Conservation (phyloP, 1,284 basidiomycete genomes). For the Trametes versicolor region DNA sequence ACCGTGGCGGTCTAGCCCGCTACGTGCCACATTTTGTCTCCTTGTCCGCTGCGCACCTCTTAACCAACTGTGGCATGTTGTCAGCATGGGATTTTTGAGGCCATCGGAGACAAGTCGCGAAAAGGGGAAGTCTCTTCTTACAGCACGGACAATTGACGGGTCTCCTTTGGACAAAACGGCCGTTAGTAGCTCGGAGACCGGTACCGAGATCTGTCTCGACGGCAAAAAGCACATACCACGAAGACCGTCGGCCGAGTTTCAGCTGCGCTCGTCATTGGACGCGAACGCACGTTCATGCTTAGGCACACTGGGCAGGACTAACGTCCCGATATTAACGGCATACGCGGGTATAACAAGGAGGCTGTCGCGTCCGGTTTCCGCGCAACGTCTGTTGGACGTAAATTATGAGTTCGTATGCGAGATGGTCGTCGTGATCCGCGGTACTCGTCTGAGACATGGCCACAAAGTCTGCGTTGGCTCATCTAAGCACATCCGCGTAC, state of each 20-base stretch:
- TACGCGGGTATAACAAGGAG: too few relatives aligned
- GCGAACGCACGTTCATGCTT: too few relatives aligned
- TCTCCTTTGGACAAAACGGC: neutral
- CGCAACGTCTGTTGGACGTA: neutral
- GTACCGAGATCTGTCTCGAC: neutral
- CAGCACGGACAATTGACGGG: neutral
- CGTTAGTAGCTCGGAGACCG: neutral
- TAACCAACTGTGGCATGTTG: neutral
- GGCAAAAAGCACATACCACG: neutral
- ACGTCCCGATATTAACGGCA: too few relatives aligned
- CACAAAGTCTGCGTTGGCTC: neutral
- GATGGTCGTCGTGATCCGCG: neutral
- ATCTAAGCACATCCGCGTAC: neutral
- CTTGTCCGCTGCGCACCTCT: neutral
- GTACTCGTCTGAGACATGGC: neutral
- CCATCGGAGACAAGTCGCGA: neutral
- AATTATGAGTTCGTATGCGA: neutral
- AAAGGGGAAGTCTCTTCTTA: neutral
- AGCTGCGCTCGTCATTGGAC: too few relatives aligned
- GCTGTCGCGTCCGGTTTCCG: neutral
- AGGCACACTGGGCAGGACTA: too few relatives aligned
- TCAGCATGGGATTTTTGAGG: too few relatives aligned
- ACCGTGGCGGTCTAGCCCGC: neutral
- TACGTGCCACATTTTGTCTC: neutral
- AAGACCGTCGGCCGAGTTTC: neutral